phyloP scores from a whole-genome alignment of 2,329 filamentous ascomycete species.

The Nothomitra cinnamomea region DNA sequence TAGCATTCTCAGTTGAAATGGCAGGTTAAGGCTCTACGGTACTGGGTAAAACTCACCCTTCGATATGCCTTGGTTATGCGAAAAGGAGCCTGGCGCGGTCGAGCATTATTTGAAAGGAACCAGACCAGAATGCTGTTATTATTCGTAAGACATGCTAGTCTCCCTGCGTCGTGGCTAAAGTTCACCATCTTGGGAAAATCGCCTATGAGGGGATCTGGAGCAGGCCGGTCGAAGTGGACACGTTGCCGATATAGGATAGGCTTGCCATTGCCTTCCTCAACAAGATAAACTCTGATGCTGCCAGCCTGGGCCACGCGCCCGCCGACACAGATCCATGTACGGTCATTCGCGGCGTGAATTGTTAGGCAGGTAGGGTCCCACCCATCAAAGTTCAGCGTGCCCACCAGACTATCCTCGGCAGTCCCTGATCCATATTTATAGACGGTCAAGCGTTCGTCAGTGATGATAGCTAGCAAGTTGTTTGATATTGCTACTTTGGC shows the following conservation, averaged over 20 bases:
- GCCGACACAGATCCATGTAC: background rate
- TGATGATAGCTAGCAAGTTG: background rate
- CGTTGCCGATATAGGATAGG: background rate
- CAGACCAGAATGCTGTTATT: constrained; percentile 5
- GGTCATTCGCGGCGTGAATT: background rate
- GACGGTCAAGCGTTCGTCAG: background rate
- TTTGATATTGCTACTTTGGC: background rate
- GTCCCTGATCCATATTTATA: background rate
- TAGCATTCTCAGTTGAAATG: too few species aligned
- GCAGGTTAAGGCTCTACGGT: too few species aligned
- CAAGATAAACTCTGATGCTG: background rate
- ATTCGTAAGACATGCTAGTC: constrained; percentile 6
- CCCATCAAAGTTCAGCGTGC: background rate
- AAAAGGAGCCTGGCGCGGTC: too few species aligned
- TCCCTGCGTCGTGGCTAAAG: constrained; percentile 1
- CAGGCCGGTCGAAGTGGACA: background rate
- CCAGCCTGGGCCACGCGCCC: background rate
- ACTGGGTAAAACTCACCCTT: too few species aligned
- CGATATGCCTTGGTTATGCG: too few species aligned
- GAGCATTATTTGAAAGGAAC: background rate
- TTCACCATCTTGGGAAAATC: constrained; percentile 3
- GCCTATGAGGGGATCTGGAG: background rate
- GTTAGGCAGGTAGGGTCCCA: constrained; percentile 1
- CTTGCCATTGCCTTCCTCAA: background rate
- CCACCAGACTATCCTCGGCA: background rate